Percentiles rank a stretch among this genome's conserved stretches.
phyloP scores from a whole-genome alignment of 768 basidiomycete species.

The Trametes cinnabarina region DNA sequence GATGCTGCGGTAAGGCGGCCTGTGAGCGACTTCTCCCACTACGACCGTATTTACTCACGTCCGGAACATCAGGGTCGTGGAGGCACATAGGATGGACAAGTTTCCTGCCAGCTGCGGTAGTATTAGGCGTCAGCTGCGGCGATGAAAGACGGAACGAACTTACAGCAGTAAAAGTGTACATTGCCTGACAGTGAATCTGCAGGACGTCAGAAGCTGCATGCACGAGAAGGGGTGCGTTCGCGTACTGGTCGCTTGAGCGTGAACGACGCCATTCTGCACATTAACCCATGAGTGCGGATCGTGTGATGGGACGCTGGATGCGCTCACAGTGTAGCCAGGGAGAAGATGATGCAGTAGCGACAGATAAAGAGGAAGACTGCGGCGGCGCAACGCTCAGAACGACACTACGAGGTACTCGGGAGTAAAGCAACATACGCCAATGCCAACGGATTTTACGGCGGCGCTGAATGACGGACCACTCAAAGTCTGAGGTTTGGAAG shows the following conservation, averaged over 20 bases:
- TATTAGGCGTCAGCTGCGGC: not conserved
- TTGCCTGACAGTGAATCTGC: conserved; percentile 62
- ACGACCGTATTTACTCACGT: too few species aligned
- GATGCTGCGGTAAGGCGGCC: conserved; percentile 42
- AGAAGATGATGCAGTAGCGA: conserved; percentile 69
- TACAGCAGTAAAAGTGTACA: conserved; percentile 71
- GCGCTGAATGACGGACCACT: conserved; percentile 60
- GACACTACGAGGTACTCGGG: not conserved
- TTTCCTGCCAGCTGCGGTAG: conserved; percentile 55
- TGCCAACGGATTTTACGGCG: conserved; percentile 66
- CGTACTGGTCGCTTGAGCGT: conserved; percentile 48
- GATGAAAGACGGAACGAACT: conserved; percentile 16
- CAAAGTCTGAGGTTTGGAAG: conserved; percentile 60
- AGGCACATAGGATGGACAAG: conserved; percentile 62
- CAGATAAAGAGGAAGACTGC: conserved; percentile 68
- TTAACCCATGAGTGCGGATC: not conserved
- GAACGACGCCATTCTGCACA: conserved; percentile 54
- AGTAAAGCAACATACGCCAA: conserved; percentile 44
- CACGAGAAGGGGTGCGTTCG: not conserved
- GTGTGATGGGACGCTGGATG: not conserved
- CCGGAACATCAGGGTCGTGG: conserved; percentile 68
- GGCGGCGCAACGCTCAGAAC: not conserved
- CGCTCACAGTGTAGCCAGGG: conserved; percentile 61
- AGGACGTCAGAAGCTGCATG: not conserved
- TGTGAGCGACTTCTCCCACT: too few species aligned